A percentile compares a stretch with the other conserved stretches of the same genome.
Conservation (phyloP, 1,284 basidiomycete genomes). For the Marasmius oreades region DNA sequence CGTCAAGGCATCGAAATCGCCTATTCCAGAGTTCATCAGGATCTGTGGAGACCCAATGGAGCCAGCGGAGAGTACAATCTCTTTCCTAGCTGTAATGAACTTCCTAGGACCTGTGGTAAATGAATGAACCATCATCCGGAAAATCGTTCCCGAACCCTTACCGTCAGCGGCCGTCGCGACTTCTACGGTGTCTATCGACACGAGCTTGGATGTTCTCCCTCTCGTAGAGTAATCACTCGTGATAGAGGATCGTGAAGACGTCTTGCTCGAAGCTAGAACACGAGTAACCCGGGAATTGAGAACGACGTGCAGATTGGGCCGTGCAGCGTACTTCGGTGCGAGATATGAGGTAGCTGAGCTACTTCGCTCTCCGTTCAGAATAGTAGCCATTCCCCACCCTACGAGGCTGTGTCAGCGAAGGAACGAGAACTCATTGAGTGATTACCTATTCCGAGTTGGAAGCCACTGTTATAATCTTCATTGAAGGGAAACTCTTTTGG, state of each 20-base stretch:
- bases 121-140: background rate
- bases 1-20: slow-evolving; percentile 21
- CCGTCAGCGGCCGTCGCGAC: background rate
- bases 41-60: slow-evolving; percentile 23
- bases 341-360: background rate
- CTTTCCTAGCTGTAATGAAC: slow-evolving; percentile 12
- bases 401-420: background rate
- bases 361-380: background rate
- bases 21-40: slow-evolving; percentile 31
- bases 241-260: no score
- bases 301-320: background rate
- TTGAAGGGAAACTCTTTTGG: background rate
- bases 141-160: background rate
- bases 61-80: slow-evolving; percentile 26
- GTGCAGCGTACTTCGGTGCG: background rate
- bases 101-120: slow-evolving; percentile 1
- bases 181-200: background rate
- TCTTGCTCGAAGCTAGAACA: background rate
- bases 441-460: background rate
- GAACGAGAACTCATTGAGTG: background rate
- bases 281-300: background rate
- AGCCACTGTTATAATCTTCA: background rate
- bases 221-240: background rate
- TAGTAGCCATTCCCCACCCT: slow-evolving; percentile 2
- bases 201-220: no score